Evolutionary conservation across 192 early-diverging fungal genomes (phyloP), one percentile per base, ranked within the genome.

Genomic region (Geranomyces michiganensis): DNA sequence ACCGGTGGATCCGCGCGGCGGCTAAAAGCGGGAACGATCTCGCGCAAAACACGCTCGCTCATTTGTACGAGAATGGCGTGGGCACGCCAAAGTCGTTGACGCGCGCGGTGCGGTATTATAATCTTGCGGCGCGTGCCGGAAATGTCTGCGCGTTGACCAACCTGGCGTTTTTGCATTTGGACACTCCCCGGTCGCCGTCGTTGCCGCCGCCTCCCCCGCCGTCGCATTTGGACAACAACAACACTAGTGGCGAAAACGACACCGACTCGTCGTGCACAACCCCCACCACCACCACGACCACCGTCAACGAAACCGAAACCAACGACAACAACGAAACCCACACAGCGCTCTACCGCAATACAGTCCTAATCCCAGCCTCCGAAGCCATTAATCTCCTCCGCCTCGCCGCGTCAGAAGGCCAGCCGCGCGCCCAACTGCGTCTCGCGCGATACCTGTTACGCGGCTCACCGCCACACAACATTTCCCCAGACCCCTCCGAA

Each of bases 41-140:
- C 4, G 93, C 90, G 24, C 90, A 92, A 65, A 93, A 92, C 66
- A 91, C 90, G 14, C 82, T 95, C 30, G 93, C 92, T 1, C 90
- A 89, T 65, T 82, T 92, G 36, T 93, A 92, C 62, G 91, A 93
- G 66, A 90, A 93, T 62, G 93, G 92, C 2, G 76, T 90, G 4
- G 93, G 92, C 21, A 79, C 79, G 13, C 69, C 83, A 33, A 81
- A 79, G 71, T 82, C 90, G 74, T 59, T 83, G 10, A 79, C 80
- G 36, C 78, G 85, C 69, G 92, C 92, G 9, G 83, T 87, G 0
- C 75, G 86, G 62, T 93, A 90, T 91, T 95, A 95, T 67, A 71
- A 77, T n/a, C 77, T 82, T 49, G 79, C 85, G n/a, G 88, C 90
- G 2, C 76, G 85, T 51, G 83, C 90, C 70, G 86, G 89, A 62